Base-by-base conservation (phyloP, 108 stramenopile species). In the Conticribra guillardii region DNA sequence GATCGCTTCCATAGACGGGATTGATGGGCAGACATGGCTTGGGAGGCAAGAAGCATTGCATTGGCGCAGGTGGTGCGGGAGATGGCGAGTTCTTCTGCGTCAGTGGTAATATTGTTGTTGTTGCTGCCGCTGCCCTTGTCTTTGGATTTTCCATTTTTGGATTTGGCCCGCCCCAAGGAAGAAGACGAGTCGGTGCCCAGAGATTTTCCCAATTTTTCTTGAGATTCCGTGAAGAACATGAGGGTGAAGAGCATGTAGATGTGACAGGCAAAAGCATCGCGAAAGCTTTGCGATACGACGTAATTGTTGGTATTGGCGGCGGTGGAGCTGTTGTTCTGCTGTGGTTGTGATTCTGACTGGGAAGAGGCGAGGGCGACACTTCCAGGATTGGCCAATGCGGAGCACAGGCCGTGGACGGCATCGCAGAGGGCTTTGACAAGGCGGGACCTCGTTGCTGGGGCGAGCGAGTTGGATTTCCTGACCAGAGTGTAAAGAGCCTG, bases 161-260 rank as follows among this genome's bases (percentile, higher is more conserved):
- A 67, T 7, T 51, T 53, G 41, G 71, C n/a, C n/a, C n/a, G n/a
- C n/a, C n/a, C n/a, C n/a, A n/a, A n/a, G n/a, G n/a, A n/a, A n/a
- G n/a, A n/a, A n/a, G n/a, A 23, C 22, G 58, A 47, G 33, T 24
- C 59, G 41, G 31, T 65, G 26, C 61, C 74, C 27, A 74, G 70
- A 1, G 76, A 68, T 67, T 80, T 69, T 30, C 55, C 56, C 49
- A 80, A 69, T 64, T 88, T 91, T 28, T 81, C 84, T 72, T 91
- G 84, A 4, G 88, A 81, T 67, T 96, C 95, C 41, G 78, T 84
- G 33, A 89, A 83, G 73, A 89, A 89, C 92, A 93, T 92, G 54
- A 93, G 55, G 2, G 95, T 86, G 69, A 87, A 96, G 21, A 96
- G 82, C 91, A 93, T 91, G 88, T 96, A 96, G 48, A 92, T 54